Conservation (phyloP, 2,329 filamentous ascomycete species). For the Shiraia sp. region DNA sequence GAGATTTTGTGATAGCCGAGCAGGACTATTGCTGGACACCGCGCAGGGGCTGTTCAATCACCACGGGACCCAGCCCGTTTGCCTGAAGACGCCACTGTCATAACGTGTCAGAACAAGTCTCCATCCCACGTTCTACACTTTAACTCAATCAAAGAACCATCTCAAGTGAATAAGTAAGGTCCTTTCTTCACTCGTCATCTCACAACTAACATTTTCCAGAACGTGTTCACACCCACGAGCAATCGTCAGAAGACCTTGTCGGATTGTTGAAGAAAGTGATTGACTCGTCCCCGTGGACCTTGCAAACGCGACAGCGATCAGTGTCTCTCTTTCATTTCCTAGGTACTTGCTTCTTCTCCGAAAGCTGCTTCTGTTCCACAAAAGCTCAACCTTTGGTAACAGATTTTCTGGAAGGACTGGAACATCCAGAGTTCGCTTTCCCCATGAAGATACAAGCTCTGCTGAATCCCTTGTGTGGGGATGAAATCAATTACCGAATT, state of each 20-base stretch:
- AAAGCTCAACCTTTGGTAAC: conserved; percentile 6
- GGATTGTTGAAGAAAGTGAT: conserved; percentile 25
- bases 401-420: neutral
- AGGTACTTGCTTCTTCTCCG: conserved; percentile 22
- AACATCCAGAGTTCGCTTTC: conserved; percentile 21
- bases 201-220: too few relatives aligned
- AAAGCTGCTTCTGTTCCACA: conserved; percentile 18
- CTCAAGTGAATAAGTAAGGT: neutral
- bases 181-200: conserved; percentile 4
- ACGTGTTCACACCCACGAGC: too few relatives aligned
- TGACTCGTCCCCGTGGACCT: conserved; percentile 31
- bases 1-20: conserved; percentile 20
- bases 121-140: conserved; percentile 10
- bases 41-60: conserved; percentile 23
- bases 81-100: conserved; percentile 20
- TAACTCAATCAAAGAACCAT: conserved; percentile 2
- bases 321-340: conserved; percentile 23
- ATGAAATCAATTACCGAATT: conserved; percentile 16
- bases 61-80: conserved; percentile 30
- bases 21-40: conserved; percentile 24
- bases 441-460: conserved; percentile 47
- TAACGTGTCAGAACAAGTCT: conserved; percentile 13
- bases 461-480: conserved; percentile 42
- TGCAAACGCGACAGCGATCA: conserved; percentile 32
- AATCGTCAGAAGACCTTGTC: conserved; percentile 12